These are phyloP conservation scores for Fusarium falciforme DNA, from an alignment of 2,329 filamentous ascomycete genomes.

Conservation along the genomic window DNA sequence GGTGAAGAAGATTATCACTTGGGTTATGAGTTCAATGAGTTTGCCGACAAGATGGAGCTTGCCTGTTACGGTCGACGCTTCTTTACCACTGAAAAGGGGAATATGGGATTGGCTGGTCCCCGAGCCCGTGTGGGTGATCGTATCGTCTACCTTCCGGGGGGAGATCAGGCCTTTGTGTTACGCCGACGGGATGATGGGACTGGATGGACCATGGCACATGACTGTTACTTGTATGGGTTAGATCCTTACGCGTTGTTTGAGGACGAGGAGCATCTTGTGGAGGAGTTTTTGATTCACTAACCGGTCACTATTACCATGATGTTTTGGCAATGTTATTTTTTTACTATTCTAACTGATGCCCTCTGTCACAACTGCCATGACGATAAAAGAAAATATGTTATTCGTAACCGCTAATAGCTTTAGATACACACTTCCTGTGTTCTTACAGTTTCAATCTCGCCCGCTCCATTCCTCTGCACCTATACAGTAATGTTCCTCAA, in stretches of 20 bases:
- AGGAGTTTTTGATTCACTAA: constrained; percentile 4
- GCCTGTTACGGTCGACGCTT: constrained; percentile 12
- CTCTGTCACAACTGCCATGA: fast-evolving
- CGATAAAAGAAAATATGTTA: background rate
- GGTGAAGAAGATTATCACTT: background rate
- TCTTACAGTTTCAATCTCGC: too few relatives aligned
- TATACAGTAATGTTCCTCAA: too few relatives aligned
- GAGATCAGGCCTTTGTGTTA: background rate
- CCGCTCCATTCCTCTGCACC: too few relatives aligned
- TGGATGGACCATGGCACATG: constrained; percentile 3
- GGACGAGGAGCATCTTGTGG: constrained; percentile 2
- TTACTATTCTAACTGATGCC: background rate
- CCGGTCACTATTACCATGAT: background rate
- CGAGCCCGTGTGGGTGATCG: background rate
- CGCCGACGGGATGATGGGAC: background rate
- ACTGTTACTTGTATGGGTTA: constrained; percentile 21
- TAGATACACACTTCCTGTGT: too few relatives aligned
- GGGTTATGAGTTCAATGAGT: background rate
- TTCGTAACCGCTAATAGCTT: background rate
- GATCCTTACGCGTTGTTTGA: constrained; percentile 4
- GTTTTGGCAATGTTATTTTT: background rate
- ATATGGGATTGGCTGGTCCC: constrained; percentile 8
- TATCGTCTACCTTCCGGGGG: constrained; percentile 10
- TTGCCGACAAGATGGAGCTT: background rate
- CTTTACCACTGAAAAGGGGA: constrained; percentile 10